A percentile compares a stretch with the other conserved stretches of the same genome.
phyloP scores from a whole-genome alignment of 805 yeast species.

The Candida maesae region DNA sequence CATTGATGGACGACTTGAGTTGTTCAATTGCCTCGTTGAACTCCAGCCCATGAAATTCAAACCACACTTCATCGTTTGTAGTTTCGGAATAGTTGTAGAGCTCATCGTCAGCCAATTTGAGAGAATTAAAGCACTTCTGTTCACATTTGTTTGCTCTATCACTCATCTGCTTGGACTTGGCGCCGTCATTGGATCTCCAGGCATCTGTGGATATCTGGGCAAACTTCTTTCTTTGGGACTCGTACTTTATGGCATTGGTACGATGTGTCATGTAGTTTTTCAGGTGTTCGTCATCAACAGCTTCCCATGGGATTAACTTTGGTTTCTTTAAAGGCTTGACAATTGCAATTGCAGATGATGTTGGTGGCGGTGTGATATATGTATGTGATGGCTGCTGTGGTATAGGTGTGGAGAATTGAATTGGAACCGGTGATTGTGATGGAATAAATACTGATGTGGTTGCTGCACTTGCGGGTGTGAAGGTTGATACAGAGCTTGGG shows the following conservation, averaged over 20 bases:
- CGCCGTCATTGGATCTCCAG: slow-evolving; percentile 25
- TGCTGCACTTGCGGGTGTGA: neutral
- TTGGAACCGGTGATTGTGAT: too few species aligned
- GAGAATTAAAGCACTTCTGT: slow-evolving; percentile 17
- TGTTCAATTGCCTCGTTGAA: slow-evolving; percentile 27
- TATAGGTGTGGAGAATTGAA: slow-evolving; percentile 1
- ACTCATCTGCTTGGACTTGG: slow-evolving; percentile 25
- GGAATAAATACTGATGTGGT: too few species aligned
- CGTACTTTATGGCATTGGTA: slow-evolving; percentile 20
- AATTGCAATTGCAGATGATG: slow-evolving; percentile 11
- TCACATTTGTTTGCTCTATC: slow-evolving; percentile 25
- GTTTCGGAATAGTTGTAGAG: slow-evolving; percentile 22
- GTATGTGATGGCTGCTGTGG: slow-evolving; percentile 2
- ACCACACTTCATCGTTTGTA: slow-evolving; percentile 23
- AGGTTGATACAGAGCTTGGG: slow-evolving; percentile 3
- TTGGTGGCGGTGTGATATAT: slow-evolving; percentile 3
- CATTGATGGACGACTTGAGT: slow-evolving; percentile 11
- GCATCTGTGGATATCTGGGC: slow-evolving; percentile 27
- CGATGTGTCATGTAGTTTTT: slow-evolving; percentile 17
- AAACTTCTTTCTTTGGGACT: slow-evolving; percentile 24
- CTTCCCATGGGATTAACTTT: slow-evolving; percentile 25
- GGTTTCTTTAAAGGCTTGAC: slow-evolving; percentile 24
- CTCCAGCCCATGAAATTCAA: slow-evolving; percentile 28
- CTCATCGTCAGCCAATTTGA: slow-evolving; percentile 27
- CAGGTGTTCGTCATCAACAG: slow-evolving; percentile 9